Conservation (phyloP, 805 yeast species). For the Candida argentea region DNA sequence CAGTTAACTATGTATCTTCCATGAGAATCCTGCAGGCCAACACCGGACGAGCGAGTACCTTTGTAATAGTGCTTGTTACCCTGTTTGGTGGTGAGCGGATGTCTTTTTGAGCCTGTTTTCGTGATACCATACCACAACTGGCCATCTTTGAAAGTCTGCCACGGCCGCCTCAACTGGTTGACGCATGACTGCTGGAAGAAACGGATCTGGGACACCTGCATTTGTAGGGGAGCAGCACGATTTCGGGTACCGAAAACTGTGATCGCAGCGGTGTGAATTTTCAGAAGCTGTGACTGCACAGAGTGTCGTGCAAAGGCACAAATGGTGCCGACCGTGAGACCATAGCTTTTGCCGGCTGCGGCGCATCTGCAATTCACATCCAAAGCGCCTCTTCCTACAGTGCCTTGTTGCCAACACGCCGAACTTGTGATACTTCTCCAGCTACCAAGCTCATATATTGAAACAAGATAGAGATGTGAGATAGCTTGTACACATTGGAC, state of each 20-base stretch:
- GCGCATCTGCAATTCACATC: no score
- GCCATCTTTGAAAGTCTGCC: slow-evolving; percentile 81
- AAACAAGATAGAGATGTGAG: no score
- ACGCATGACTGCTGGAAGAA: slow-evolving; percentile 27
- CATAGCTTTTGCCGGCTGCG: no score
- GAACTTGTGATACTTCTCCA: no score
- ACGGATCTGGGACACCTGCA: slow-evolving; percentile 41
- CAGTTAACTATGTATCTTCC: slow-evolving; percentile 77
- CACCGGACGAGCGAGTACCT: slow-evolving; percentile 93
- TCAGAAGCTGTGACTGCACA: not conserved
- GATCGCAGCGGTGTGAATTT: not conserved
- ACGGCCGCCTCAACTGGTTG: slow-evolving; percentile 63
- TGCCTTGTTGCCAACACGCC: no score
- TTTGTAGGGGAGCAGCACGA: slow-evolving; percentile 12
- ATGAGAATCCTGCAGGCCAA: slow-evolving; percentile 65
- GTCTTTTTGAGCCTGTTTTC: slow-evolving; percentile 75
- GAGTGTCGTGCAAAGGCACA: no score
- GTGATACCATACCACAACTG: slow-evolving; percentile 71
- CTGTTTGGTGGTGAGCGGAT: slow-evolving; percentile 78
- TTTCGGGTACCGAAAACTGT: not conserved
- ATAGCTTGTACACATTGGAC: no score
- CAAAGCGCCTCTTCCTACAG: no score
- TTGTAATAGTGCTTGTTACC: slow-evolving; percentile 92
- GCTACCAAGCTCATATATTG: no score
- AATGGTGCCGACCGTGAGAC: no score